Base-by-base conservation (phyloP, 2,329 filamentous ascomycete genomes). In the Trichoderma atrobrunneum region DNA sequence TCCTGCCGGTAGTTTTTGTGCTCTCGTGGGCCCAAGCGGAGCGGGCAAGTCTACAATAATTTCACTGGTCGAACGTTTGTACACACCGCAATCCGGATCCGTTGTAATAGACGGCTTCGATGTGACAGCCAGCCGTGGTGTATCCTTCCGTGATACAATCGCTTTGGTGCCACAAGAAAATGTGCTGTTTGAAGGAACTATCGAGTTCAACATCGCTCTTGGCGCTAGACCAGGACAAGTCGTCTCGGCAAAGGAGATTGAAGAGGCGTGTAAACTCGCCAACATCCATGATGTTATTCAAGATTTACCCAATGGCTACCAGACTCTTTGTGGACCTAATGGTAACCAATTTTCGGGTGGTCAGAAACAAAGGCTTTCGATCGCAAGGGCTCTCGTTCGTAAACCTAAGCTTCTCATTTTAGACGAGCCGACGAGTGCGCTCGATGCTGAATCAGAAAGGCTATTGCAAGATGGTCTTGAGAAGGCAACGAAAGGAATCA, bases 341-440 rank as follows among this genome's bases (percentile, higher is more conserved):
- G 91, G 90, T 8, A 88, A 88, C 0, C 84, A 88, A 24, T 79
- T 94, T 4, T 92, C 90, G 0, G 91, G 91, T 7, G 92, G 92
- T 0, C 92, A 94, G 78, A 88, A 88, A 7, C 92, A 94, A 77
- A 85, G 91, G 2, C 78, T 94, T 21, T 87, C 89, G 1, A 93
- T 94, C 75, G 91, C 92, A 0, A 85, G 92, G 10, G 91, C 91
- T 2, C 83, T 93, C 0, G 83, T 92, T 2, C 85, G 91, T 0
- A 84, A 86, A 24, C 92, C 92, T 0, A 85, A 88, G 64, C 82
- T 94, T 2, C 79, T 93, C 14, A 85, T 94, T 32, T 82, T 94
- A 0, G 92, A 94, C 76, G 91, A 94, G 81, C 88, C 90, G 7
- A 93, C 92, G 0, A 89, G 87, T 34, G 90, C 89, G 6, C 82